Evolutionary conservation across 306 rosid species (phyloP).

Genomic region (Begonia fuchsioides): DNA sequence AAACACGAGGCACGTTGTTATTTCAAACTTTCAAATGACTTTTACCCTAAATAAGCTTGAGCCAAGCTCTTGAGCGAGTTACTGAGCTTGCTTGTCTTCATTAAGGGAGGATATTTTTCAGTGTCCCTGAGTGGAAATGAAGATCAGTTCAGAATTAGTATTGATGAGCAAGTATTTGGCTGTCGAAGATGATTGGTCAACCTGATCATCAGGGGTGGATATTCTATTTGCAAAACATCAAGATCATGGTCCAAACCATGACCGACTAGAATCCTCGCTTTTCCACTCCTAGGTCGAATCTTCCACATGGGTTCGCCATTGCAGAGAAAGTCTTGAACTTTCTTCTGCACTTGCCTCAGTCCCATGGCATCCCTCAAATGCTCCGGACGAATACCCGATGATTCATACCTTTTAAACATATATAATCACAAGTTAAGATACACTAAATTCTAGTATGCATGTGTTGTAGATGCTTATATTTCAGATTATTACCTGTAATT

Average conservation of each 20-base stretch:
- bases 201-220: conserved; percentile 57
- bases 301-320: conserved; percentile 85
- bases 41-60: conserved; percentile 84
- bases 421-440: no score
- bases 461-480: not conserved
- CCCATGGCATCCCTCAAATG: conserved; percentile 78
- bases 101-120: conserved; percentile 85
- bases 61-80: conserved; percentile 84
- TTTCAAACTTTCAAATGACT: not conserved
- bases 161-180: not conserved
- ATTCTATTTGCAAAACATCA: conserved; percentile 59
- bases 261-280: conserved; percentile 76
- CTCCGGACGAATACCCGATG: conserved; percentile 80
- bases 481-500: conserved; percentile 39
- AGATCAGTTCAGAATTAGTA: not conserved
- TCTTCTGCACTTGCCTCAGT: conserved; percentile 52
- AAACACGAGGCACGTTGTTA: no score
- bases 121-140: conserved; percentile 46
- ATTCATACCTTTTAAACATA: conserved; percentile 42
- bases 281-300: conserved; percentile 48
- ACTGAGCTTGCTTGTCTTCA: conserved; percentile 95
- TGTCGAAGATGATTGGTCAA: not conserved
- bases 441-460: no score
- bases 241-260: conserved; percentile 80
- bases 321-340: conserved; percentile 76